A percentile compares a stretch with the other conserved stretches of the same genome.
Evolutionary conservation across 306 rosid species (phyloP).

Genomic region (Fragaria vesca): DNA sequence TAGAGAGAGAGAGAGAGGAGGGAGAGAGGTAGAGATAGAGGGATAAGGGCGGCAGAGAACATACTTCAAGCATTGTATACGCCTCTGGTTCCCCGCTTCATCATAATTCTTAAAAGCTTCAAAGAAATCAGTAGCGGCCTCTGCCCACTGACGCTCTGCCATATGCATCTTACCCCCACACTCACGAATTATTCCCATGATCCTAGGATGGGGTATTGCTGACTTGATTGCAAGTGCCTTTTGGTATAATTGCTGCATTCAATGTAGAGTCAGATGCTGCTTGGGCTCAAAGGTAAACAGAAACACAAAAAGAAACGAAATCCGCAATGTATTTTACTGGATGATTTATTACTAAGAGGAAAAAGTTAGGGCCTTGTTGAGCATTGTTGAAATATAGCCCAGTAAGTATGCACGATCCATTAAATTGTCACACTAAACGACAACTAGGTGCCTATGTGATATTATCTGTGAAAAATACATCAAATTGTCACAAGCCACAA

Average conservation of each 20-base stretch:
- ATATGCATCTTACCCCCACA: slow-evolving; percentile 99
- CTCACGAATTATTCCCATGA: slow-evolving; percentile 97
- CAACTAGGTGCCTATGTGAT: neutral
- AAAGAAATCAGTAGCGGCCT: slow-evolving; percentile 95
- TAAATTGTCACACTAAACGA: neutral
- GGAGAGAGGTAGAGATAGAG: neutral
- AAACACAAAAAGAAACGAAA: neutral
- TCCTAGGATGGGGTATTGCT: slow-evolving; percentile 98
- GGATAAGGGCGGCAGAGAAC: slow-evolving; percentile 8
- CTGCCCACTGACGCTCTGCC: slow-evolving; percentile 99
- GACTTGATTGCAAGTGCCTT: slow-evolving; percentile 96
- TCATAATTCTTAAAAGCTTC: slow-evolving; percentile 96
- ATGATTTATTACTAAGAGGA: neutral
- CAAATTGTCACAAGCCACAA: neutral
- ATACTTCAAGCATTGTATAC: slow-evolving; percentile 95
- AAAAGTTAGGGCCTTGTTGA: neutral
- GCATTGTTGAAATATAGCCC: neutral
- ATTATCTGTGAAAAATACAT: neutral
- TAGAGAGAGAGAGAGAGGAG: neutral
- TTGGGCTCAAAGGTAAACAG: slow-evolving; percentile 16
- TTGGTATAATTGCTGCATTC: slow-evolving; percentile 95
- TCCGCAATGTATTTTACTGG: neutral
- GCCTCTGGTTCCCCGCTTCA: slow-evolving; percentile 98
- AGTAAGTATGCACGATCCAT: neutral
- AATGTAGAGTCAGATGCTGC: slow-evolving; percentile 22